Base-by-base conservation (phyloP, 257 asterid species). In the Solanum rostratum region DNA sequence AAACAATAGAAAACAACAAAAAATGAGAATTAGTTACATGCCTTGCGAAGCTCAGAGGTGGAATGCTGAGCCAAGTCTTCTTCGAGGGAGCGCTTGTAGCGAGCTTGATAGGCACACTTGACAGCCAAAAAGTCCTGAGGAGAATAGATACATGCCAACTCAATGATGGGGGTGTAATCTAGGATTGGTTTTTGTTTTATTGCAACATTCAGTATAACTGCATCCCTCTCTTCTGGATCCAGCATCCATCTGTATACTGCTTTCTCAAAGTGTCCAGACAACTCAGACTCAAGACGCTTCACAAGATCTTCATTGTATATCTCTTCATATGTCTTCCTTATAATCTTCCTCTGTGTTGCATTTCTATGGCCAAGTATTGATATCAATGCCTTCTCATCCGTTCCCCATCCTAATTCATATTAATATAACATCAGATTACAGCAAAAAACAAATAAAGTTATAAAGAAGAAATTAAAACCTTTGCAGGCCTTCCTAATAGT, bases 191-290 rank as follows among this genome's bases (percentile, higher is more conserved):
- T 84, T 24, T 89, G 73, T 89, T 88, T 92, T 59, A 92, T 90
- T 5, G 96, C 97, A 0, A 87, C 94, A 18, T 95, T 76, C 27
- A 93, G 24, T 16, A 95, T 43, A 8, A 92, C 92, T 0, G 95
- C 95, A 45, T 93, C 95, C 1, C 98, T 91, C 18, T 95, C 97
- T 86, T 88, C 92, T 43, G 93, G 96, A 33, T 95, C 98, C 66
- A 92, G 11, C 27, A 91, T 87, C 98, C 96, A 95, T n/a, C 95
- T 88, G 55, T 89, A 95, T 52, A 95, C 86, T 52, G 93, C 97
- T 91, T 81, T 95, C 98, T 93, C 99, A 19, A 95, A 88, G 30
- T 91, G 86, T 46, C 99, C 95, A 6, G 93, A 68, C 1, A 95
- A 90, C 89, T 95, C 98, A 1, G 93, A 83, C 79, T 95, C 98